Conservation (phyloP, 2,329 filamentous ascomycete genomes). For the Alternaria longipes region DNA sequence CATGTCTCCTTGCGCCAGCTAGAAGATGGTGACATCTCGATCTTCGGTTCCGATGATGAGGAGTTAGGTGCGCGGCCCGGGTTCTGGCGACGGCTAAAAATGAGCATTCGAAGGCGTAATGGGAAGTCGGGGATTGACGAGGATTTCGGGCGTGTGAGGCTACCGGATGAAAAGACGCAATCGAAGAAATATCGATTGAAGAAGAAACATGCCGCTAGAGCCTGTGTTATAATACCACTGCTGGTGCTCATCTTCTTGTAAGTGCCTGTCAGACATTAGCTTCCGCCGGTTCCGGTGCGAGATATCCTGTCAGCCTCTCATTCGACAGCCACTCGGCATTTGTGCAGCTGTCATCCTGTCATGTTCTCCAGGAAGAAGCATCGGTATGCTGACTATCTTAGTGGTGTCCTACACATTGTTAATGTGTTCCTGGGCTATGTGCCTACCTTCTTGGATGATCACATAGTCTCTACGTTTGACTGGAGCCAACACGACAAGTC, state of each 20-base stretch:
- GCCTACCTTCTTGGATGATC: constrained; percentile 49
- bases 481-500: constrained; percentile 55
- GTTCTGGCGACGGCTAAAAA: constrained; percentile 42
- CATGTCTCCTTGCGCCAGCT: constrained; percentile 31
- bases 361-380: constrained; percentile 2
- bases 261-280: constrained; percentile 27
- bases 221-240: constrained; percentile 30
- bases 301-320: constrained; percentile 12
- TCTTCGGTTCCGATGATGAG: constrained; percentile 27
- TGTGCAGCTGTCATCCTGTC: constrained; percentile 4
- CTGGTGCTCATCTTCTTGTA: constrained; percentile 46
- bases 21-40: constrained; percentile 39
- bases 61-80: constrained; percentile 20
- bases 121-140: constrained; percentile 19
- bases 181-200: constrained; percentile 25
- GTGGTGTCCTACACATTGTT: constrained; percentile 54
- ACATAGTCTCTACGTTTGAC: constrained; percentile 44
- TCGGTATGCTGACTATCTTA: constrained; percentile 34
- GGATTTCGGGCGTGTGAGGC: constrained; percentile 21
- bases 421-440: constrained; percentile 52
- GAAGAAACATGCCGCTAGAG: constrained; percentile 30
- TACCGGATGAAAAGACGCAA: constrained; percentile 34
- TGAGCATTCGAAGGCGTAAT: constrained; percentile 40
- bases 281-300: constrained; percentile 22
- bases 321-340: constrained; percentile 4